Evolutionary conservation across 805 yeast genomes (phyloP).

Genomic region (Brettanomyces anomalus): DNA sequence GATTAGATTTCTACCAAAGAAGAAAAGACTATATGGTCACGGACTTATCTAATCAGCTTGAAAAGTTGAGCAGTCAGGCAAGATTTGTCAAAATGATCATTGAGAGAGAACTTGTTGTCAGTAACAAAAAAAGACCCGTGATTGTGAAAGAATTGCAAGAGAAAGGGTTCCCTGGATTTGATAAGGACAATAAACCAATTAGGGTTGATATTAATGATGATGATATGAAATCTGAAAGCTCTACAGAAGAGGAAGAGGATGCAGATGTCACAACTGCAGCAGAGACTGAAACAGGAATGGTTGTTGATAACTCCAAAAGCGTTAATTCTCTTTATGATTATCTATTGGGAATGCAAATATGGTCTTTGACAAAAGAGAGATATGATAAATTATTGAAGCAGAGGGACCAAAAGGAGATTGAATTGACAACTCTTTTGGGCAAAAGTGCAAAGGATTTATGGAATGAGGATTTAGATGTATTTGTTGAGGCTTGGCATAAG

Average conservation of each 20-base stretch:
- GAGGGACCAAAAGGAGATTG: conserved; percentile 61
- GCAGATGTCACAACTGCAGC: conserved; percentile 22
- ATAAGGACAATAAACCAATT: conserved; percentile 58
- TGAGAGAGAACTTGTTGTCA: conserved; percentile 58
- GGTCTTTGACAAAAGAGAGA: conserved; percentile 88
- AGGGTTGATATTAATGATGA: conserved; percentile 34
- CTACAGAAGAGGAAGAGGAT: conserved; percentile 14
- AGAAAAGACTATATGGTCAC: conserved; percentile 75
- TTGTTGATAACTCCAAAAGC: conserved; percentile 34
- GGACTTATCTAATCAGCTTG: conserved; percentile 64
- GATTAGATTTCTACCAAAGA: conserved; percentile 84
- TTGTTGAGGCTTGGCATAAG: conserved; percentile 54
- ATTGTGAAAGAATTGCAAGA: conserved; percentile 56
- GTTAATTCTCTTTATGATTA: conserved; percentile 70
- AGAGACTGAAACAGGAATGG: conserved; percentile 14
- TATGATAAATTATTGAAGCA: conserved; percentile 74
- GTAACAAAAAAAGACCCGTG: conserved; percentile 61
- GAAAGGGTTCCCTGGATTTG: conserved; percentile 68
- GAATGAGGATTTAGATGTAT: conserved; percentile 73
- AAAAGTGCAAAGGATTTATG: conserved; percentile 82
- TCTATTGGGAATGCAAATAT: conserved; percentile 82
- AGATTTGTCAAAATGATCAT: conserved; percentile 86
- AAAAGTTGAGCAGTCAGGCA: conserved; percentile 73
- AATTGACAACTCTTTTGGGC: conserved; percentile 55
- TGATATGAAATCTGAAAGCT: conserved; percentile 21